phyloP scores from a whole-genome alignment of 75 land plant genomes.

The Cunninghamia lanceolata region DNA sequence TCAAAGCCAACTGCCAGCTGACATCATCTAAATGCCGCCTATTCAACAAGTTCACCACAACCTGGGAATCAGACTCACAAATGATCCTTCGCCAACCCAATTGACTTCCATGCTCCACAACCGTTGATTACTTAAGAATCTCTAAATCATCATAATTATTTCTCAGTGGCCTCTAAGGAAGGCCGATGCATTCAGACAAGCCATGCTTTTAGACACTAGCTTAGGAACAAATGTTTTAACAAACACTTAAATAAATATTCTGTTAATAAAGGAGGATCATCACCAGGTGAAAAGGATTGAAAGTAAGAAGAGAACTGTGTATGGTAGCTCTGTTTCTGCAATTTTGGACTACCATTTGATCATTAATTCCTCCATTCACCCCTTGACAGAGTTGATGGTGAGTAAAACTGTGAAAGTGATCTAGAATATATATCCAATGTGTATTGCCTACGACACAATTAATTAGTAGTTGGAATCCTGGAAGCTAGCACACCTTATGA shows the following conservation, averaged over 20 bases:
- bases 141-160: not conserved
- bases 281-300: not conserved
- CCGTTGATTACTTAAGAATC: not conserved
- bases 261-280: not conserved
- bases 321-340: not conserved
- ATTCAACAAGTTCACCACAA: no score
- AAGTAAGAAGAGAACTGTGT: not conserved
- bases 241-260: no score
- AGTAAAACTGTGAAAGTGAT: not conserved
- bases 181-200: not conserved
- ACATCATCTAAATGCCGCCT: no score
- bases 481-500: not conserved
- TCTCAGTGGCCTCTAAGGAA: not conserved
- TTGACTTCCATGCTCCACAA: no score
- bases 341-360: not conserved
- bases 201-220: not conserved
- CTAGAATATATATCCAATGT: not conserved
- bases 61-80: no score
- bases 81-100: no score
- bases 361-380: not conserved
- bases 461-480: not conserved
- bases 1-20: no score
- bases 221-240: no score
- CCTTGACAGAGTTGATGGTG: not conserved
- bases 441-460: not conserved